Base-by-base conservation (phyloP, 2,329 filamentous ascomycete species). In the Phoma herbarum region DNA sequence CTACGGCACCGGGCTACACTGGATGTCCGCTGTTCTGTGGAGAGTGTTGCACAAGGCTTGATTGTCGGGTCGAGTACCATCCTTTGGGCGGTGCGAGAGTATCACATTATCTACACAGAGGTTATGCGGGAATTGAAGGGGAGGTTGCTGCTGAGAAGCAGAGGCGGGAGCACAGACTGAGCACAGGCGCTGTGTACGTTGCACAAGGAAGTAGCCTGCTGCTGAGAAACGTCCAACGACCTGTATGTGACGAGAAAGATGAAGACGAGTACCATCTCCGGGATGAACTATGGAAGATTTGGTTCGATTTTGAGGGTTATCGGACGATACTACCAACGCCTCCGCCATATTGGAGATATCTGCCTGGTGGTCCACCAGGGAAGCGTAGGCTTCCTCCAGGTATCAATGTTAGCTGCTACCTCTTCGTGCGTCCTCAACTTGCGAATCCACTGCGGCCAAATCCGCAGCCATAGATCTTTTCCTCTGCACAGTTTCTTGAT, bases 201-300 rank as follows among this genome's bases (percentile, higher is more conserved):
- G 39, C 39, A 2, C 20, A 25, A 25, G 39, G 39, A 14, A 42
- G 22, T 4, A 42, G 39, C 20, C 1, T 25, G 4, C 10, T 42
- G 8, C 20, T 42, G 6, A 25, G 5, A 8, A 42, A 42, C 9
- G 18, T 20, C 8, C n/a, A 39, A 20, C 2, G 20, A 6, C 35
- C 35, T 20, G 35, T 20, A 5, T 9, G 3, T 20, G 35, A 39
- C 35, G 1, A 20, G 1, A n/a, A 20, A 9, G 35, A 39, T 1
- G 8, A 11, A 1, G 35, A 20, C 7, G 8, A 9, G 1, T 2
- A 37, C 1, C 6, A 11, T 2, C 0, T 4, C 3, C 31, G 2
- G 8, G 35, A 39, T 2, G 18, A 39, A 20, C 2, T 16, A 4
- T 39, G 35, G 35, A 39, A 20, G 2, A 5, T 9, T 10, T 39